Base-by-base conservation (phyloP, 768 basidiomycete species). In the Rhodotorula diobovata region DNA sequence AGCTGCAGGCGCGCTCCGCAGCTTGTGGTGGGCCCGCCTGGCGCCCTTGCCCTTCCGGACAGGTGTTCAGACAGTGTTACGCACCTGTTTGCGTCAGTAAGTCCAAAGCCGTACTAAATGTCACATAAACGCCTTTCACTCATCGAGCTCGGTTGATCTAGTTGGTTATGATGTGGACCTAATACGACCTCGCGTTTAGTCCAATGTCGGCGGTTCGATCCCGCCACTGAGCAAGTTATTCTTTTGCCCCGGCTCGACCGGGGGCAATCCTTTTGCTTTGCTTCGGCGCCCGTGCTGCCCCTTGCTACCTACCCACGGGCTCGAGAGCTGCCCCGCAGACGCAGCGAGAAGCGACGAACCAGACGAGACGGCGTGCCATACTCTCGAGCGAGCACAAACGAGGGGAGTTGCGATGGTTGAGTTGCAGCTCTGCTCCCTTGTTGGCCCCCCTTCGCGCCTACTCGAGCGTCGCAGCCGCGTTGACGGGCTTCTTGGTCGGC, bases 41-140 rank as follows among this genome's bases (percentile, higher is more conserved):
- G n/a, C n/a, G n/a, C n/a, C n/a, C n/a, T n/a, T n/a, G n/a, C n/a
- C n/a, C n/a, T n/a, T n/a, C n/a, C n/a, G n/a, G n/a, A n/a, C n/a
- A n/a, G n/a, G n/a, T n/a, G n/a, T n/a, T n/a, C n/a, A n/a, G n/a
- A n/a, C n/a, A n/a, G n/a, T n/a, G n/a, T n/a, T n/a, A n/a, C n/a
- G n/a, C n/a, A n/a, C n/a, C n/a, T n/a, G n/a, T n/a, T n/a, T n/a
- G n/a, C n/a, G n/a, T n/a, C n/a, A n/a, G n/a, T n/a, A n/a, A n/a
- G n/a, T n/a, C n/a, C n/a, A n/a, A 60, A 67, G 50, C 66, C 53
- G 48, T 58, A 59, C 10, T 51, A 50, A 15, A 59, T 67, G 21
- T 53, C 59, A 41, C 53, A 67, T 39, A 41, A 43, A 21, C 54
- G 41, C 32, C 61, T 60, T 51, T n/a, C n/a, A n/a, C n/a, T n/a